Evolutionary conservation across 2,329 filamentous ascomycete genomes (phyloP), one percentile per base, ranked within the genome.

Genomic region (Aulographum hederae): DNA sequence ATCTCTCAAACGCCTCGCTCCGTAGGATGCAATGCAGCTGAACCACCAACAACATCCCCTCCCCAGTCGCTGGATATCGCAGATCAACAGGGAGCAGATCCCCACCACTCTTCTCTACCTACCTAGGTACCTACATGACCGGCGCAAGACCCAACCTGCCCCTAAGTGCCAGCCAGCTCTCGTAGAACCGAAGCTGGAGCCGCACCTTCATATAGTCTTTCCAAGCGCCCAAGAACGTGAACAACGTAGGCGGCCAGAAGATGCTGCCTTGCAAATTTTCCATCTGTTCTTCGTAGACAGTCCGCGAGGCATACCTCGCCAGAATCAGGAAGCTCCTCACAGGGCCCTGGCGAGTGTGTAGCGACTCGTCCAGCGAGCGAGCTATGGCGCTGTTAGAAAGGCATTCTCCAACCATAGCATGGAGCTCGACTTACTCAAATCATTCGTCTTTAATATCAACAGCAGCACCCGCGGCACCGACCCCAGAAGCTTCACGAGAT

Each of bases 361-460:
- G 61, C 47, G 78, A 85, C 60, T 98, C 89, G 50, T 98, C 89
- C 13, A 98, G 67, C 44, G 78, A 89, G 40, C 89, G 73, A 12
- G 89, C 64, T 69, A 37, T 27, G 32, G 27, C 16, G 27, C 12
- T 10, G 4, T 36, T 26, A 32, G 23, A 16, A 11, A 6, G 20
- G 14, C 17, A 38, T 31, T 37, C 31, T 17, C 16, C 25, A 26
- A 3, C 31, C 15, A 29, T 14, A 28, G 19, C 20, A 34, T 21
- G 6, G 12, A 3, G 18, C 16, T 26, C 6, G 23, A 54, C 63
- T 47, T 55, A 68, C 63, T 98, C 25, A 98, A 61, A 55, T 98
- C 89, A 51, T 98, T 98, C 2, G 89, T 98, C 59, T 98, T 98
- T 38, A 98, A 65, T 41, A 98, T 95, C 18, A 98, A 63, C 10